Percentiles rank a stretch among this genome's conserved stretches.
Evolutionary conservation across 2,329 filamentous ascomycete species (phyloP).

Genomic region (Fusarium subtropicale): DNA sequence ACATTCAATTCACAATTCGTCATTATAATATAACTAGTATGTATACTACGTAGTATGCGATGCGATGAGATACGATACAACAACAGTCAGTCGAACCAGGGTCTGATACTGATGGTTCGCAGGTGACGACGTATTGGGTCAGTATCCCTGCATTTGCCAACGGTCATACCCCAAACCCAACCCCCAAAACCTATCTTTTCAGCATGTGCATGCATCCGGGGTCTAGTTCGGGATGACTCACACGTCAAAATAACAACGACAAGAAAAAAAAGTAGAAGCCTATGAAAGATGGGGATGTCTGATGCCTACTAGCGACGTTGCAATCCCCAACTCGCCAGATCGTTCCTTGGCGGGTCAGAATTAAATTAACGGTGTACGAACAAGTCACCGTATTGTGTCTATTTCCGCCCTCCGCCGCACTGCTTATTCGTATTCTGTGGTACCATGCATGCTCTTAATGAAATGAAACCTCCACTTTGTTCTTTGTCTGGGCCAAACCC

Average conservation of each 20-base stretch:
- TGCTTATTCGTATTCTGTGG: slow-evolving; percentile 37
- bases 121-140: slow-evolving; percentile 31
- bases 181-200: not conserved
- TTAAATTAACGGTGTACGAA: slow-evolving; percentile 21
- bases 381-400: not conserved
- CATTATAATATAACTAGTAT: not conserved
- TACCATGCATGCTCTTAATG: slow-evolving; percentile 32
- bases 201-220: slow-evolving; percentile 22
- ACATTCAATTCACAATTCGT: slow-evolving; percentile 26
- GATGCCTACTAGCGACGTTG: slow-evolving; percentile 37
- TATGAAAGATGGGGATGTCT: slow-evolving; percentile 21
- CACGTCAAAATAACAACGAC: slow-evolving; percentile 9
- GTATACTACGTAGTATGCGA: not conserved
- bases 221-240: slow-evolving; percentile 43
- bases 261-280: not conserved
- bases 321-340: slow-evolving; percentile 32
- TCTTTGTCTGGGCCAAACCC: not conserved
- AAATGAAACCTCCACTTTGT: slow-evolving; percentile 40
- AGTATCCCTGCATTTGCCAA: slow-evolving; percentile 43
- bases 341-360: slow-evolving; percentile 38
- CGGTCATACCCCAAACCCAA: slow-evolving; percentile 14
- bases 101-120: slow-evolving; percentile 36
- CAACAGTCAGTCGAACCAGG: not conserved
- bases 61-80: not conserved
- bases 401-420: slow-evolving; percentile 1